These are phyloP conservation scores for Cordia subcordata DNA, from an alignment of 257 asterid genomes.

Conservation along the genomic window DNA sequence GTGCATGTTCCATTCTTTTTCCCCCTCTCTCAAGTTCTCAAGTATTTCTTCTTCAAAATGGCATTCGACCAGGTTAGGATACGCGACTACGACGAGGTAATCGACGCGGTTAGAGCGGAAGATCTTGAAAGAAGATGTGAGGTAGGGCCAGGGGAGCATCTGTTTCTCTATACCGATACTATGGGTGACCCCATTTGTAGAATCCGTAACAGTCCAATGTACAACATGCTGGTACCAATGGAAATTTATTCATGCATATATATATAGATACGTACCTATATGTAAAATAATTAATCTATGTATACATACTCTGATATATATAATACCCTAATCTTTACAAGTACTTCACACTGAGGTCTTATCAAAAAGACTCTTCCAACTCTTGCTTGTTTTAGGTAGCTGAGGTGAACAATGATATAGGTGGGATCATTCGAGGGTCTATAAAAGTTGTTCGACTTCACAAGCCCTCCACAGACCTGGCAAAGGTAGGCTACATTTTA, in stretches of 20 bases:
- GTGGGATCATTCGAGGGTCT: slow-evolving; percentile 34
- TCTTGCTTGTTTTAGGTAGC: slow-evolving; percentile 34
- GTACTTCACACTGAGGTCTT: too few relatives aligned
- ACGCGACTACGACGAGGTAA: slow-evolving; percentile 24
- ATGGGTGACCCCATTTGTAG: slow-evolving; percentile 45
- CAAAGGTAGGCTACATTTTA: slow-evolving; percentile 32
- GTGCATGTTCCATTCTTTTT: too few relatives aligned
- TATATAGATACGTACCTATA: too few relatives aligned
- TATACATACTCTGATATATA: neutral
- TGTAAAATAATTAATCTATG: too few relatives aligned
- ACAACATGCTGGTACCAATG: slow-evolving; percentile 33
- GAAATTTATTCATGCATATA: neutral
- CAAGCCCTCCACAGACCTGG: slow-evolving; percentile 13
- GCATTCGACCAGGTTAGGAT: slow-evolving; percentile 21
- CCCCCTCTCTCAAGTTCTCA: too few relatives aligned
- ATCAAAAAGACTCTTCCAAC: neutral
- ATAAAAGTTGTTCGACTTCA: slow-evolving; percentile 25
- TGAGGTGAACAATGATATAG: slow-evolving; percentile 30
- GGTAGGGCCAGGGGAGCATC: slow-evolving; percentile 34
- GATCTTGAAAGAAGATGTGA: slow-evolving; percentile 40
- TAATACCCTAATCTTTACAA: too few relatives aligned
- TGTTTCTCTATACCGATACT: slow-evolving; percentile 33
- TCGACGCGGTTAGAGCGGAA: slow-evolving; percentile 26
- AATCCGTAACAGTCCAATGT: slow-evolving; percentile 38
- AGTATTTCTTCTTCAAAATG: slow-evolving; percentile 3